phyloP scores from a whole-genome alignment of 768 basidiomycete genomes.

The Kwoniella botswanensis region DNA sequence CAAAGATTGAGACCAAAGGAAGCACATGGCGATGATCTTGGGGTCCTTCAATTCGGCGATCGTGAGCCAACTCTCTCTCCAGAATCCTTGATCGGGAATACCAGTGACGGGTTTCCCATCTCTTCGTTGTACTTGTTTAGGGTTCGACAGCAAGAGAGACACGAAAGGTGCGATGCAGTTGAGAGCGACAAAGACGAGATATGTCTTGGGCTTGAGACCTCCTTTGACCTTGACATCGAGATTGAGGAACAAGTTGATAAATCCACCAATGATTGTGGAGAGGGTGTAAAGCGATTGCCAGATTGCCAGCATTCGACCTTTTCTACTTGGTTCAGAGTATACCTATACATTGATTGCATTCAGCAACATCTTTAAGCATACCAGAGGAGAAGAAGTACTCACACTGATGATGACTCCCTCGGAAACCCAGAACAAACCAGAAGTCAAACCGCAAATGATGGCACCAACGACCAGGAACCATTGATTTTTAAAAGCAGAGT shows the following conservation, averaged over 20 bases:
- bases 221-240: conserved; percentile 20
- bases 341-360: not conserved
- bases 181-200: conserved; percentile 28
- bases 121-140: conserved; percentile 27
- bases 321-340: conserved; percentile 25
- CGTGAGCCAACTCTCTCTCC: conserved; percentile 25
- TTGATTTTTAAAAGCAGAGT: conserved; percentile 22
- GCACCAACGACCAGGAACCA: conserved; percentile 28
- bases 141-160: conserved; percentile 24
- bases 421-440: conserved; percentile 29
- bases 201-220: conserved; percentile 25
- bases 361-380: not conserved
- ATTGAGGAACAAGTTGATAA: conserved; percentile 32
- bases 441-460: conserved; percentile 26
- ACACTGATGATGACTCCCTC: conserved; percentile 23
- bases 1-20: conserved; percentile 25
- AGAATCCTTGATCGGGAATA: conserved; percentile 25
- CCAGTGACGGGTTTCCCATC: conserved; percentile 24
- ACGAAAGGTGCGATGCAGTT: conserved; percentile 24
- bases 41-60: conserved; percentile 20
- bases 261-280: conserved; percentile 19
- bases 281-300: conserved; percentile 24
- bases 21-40: conserved; percentile 20
- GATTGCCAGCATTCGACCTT: conserved; percentile 21
- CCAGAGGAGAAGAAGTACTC: not conserved